A percentile compares a stretch with the other conserved stretches of the same genome.
Evolutionary conservation across 2,329 filamentous ascomycete genomes (phyloP).

Genomic region (Massarina eburnea): DNA sequence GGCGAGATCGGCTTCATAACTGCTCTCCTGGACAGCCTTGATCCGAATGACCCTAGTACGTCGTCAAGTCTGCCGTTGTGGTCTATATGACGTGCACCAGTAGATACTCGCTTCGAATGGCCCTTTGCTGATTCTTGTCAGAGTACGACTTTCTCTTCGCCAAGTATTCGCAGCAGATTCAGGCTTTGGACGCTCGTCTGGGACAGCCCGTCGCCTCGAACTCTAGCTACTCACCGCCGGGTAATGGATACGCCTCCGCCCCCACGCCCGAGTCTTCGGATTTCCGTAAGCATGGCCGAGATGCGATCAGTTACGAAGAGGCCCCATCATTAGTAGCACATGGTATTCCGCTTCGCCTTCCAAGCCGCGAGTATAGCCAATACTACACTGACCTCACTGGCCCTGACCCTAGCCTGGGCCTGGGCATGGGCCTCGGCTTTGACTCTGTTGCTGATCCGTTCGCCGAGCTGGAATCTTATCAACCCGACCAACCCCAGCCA

Average conservation of each 20-base stretch:
- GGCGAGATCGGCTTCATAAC: neutral
- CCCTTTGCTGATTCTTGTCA: too few relatives aligned
- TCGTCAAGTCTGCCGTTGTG: too few relatives aligned
- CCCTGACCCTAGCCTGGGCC: too few relatives aligned
- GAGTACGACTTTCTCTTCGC: neutral
- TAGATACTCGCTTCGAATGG: too few relatives aligned
- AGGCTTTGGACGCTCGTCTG: slow-evolving; percentile 1
- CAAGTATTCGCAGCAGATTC: neutral
- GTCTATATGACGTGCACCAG: too few relatives aligned
- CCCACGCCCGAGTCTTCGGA: neutral
- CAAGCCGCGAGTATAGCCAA: too few relatives aligned
- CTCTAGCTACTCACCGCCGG: neutral
- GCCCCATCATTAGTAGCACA: too few relatives aligned
- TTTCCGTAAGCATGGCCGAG: neutral
- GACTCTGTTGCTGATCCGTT: slow-evolving; percentile 21
- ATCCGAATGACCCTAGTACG: neutral
- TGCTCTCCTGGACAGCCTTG: neutral
- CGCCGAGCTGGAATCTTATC: slow-evolving; percentile 19
- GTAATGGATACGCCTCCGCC: neutral
- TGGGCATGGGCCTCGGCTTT: too few relatives aligned
- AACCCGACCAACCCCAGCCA: slow-evolving; percentile 4
- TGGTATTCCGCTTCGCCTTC: too few relatives aligned
- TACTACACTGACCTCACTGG: too few relatives aligned
- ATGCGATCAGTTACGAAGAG: neutral
- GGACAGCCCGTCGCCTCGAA: neutral